Evolutionary conservation across 352 stramenopile species (phyloP).

Genomic region (Phytopythium ostracodes): DNA sequence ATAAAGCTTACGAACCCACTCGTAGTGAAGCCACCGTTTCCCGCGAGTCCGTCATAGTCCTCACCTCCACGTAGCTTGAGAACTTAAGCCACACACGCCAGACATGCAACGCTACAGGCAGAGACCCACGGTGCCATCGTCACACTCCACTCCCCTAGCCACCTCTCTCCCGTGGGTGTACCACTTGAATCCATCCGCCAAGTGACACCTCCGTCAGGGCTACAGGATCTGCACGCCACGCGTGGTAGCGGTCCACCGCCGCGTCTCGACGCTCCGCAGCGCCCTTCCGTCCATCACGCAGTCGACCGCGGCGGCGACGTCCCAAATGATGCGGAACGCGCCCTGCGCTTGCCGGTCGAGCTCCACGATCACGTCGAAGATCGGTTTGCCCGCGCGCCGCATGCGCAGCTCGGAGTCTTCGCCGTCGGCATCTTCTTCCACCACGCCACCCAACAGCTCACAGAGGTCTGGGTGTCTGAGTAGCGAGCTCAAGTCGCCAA

Average conservation of each 20-base stretch:
- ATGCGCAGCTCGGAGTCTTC: slow-evolving; percentile 25
- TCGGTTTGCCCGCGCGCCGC: slow-evolving; percentile 16
- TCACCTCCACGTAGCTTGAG: neutral
- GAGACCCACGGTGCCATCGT: neutral
- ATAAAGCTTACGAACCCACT: neutral
- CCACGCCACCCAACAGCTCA: slow-evolving; percentile 71
- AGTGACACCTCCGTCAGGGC: neutral
- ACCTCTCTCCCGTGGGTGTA: no score
- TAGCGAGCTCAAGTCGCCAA: slow-evolving; percentile 76
- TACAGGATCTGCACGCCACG: slow-evolving; percentile 26
- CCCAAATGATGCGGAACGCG: slow-evolving; percentile 59
- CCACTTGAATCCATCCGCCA: neutral
- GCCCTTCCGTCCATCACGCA: slow-evolving; percentile 36
- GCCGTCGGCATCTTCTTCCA: slow-evolving; percentile 44
- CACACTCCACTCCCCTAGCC: no score
- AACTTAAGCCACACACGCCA: neutral
- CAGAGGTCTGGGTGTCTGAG: slow-evolving; percentile 80
- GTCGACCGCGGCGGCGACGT: slow-evolving; percentile 70
- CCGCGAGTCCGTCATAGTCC: no score
- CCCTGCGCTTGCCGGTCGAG: slow-evolving; percentile 46
- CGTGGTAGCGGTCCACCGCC: slow-evolving; percentile 23
- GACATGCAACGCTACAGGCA: neutral
- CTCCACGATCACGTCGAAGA: slow-evolving; percentile 88
- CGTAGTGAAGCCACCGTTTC: no score
- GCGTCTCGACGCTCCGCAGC: slow-evolving; percentile 33